Evolutionary conservation across 2,329 filamentous ascomycete genomes (phyloP), one percentile per base, ranked within the genome.

Genomic region (Dryadomyces quercivorus): DNA sequence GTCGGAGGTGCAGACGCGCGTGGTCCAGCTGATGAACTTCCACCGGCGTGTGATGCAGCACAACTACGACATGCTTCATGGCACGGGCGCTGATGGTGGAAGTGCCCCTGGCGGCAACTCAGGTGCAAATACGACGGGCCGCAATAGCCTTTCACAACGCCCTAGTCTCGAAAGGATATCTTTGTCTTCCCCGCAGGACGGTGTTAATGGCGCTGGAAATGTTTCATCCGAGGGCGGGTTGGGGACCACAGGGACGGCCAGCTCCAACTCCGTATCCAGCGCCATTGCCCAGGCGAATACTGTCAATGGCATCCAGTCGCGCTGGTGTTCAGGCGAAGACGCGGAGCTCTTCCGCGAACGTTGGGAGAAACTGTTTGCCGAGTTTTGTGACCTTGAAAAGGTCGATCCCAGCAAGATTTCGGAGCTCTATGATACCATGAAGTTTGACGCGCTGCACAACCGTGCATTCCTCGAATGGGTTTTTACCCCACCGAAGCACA

Each of bases 351-450:
- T 98, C 75, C 88, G 86, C 61, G 93, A 98, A 68, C 82, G 93
- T 34, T 98, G 93, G 93, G 93, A 97, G 71, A 98, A 98, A 72
- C 78, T 98, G 2, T 98, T 98, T 70, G 82, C 85, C 50, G 93
- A 98, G 66, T 98, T 98, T 64, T 93, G 87, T 60, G 94, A 98
- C 67, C 86, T 88, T 1, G 93, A 98, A 64, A 98, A 98, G 73
- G 90, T 97, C 18, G 93, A 98, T 68, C 94, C 94, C 18, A 95
- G 91, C 75, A 98, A 98, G 73, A 92, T 98, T 58, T 96, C 90
- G 5, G 93, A 98, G 71, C 78, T 98, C 2, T 98, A 98, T 67
- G 93, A 98, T 68, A 97, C 92, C 20, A 97, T 98, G 93, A 98
- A 98, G 69, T 98, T 97, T 60, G 93, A 98, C 67, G 93, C 93